Conservation (phyloP, 1,284 basidiomycete species). For the Tilletia setariae region DNA sequence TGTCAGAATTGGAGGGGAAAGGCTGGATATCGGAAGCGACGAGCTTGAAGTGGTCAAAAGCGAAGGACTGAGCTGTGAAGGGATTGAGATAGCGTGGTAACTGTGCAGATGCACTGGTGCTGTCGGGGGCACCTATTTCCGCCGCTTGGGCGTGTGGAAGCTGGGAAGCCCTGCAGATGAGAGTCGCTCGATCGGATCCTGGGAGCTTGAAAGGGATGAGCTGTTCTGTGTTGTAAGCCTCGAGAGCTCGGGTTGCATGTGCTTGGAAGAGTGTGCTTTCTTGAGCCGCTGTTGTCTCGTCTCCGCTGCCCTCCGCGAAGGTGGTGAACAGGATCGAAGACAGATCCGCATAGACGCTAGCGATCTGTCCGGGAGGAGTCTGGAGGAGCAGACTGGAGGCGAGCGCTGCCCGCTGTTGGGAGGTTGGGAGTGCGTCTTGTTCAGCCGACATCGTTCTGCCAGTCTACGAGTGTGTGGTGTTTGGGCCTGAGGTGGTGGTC, state of each 20-base stretch:
- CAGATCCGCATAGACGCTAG: constrained; percentile 41
- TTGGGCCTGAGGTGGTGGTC: not conserved
- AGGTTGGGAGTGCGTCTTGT: not conserved
- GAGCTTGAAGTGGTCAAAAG: constrained; percentile 14
- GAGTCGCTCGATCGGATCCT: not conserved
- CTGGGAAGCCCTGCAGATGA: constrained; percentile 11
- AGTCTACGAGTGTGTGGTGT: not conserved
- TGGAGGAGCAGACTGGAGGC: constrained; percentile 28
- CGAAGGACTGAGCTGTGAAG: not conserved
- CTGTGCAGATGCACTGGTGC: not conserved
- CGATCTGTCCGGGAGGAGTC: constrained; percentile 39
- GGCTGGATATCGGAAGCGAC: constrained; percentile 14
- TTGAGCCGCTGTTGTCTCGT: constrained; percentile 28
- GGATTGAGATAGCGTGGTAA: constrained; percentile 1
- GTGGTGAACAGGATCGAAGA: constrained; percentile 31
- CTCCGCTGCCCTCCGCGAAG: constrained; percentile 12
- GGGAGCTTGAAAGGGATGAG: constrained; percentile 29
- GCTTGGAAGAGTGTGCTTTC: constrained; percentile 26
- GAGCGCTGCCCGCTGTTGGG: constrained; percentile 1
- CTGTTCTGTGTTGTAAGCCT: constrained; percentile 39
- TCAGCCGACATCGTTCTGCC: not conserved
- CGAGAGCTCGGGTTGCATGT: constrained; percentile 26
- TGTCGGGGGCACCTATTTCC: not conserved
- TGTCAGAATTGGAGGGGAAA: constrained; percentile 7
- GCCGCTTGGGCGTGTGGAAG: not conserved